Evolutionary conservation across 495 filamentous ascomycete species (phyloP), one percentile per base, ranked within the genome.

Genomic region (Wilcoxina mikolae): DNA sequence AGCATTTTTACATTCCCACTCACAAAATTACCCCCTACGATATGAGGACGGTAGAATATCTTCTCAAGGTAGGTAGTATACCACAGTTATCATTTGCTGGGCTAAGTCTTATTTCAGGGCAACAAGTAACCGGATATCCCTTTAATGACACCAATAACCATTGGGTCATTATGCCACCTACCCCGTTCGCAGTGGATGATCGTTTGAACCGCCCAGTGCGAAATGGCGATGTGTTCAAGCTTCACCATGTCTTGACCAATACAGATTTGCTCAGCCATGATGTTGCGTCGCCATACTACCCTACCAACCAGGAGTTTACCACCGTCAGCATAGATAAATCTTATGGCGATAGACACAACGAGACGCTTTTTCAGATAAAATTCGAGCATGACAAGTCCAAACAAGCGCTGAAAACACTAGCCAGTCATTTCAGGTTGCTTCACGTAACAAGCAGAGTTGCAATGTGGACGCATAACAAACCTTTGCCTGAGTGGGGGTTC

Each of bases 121-220:
- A 98, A 71, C 91, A 98, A 69, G 90, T 98, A 11, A 98, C 91
- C 27, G 91, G 91, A 45, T 98, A 98, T 67, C 91, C 91, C 2
- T 89, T 83, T 74, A 95, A 95, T 54, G 91, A 98, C 66, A 95
- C 91, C 57, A 98, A 98, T 77, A 98, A 98, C 71, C 77, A 95
- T 64, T 98, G 91, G 91, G 83, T 96, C 63, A 83, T 98, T 56
- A 66, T 96, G 9, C 91, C 91, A 0, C 69, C 74, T 3, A 69
- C 71, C 23, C 67, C 75, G 12, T 59, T 78, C 51, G 58, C 68
- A 0, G 76, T 81, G 26, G 76, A 75, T 44, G 67, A 76, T 27
- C 69, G 69, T 26, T 44, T 72, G 17, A 77, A 77, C 45, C 78
- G 76, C 55, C 78, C 72, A 23, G 84, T 98, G 51, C 81, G 76